Evolutionary conservation across 176 grass and related monocot species (phyloP), one percentile per base, ranked within the genome.

Genomic region (Carex parvula): DNA sequence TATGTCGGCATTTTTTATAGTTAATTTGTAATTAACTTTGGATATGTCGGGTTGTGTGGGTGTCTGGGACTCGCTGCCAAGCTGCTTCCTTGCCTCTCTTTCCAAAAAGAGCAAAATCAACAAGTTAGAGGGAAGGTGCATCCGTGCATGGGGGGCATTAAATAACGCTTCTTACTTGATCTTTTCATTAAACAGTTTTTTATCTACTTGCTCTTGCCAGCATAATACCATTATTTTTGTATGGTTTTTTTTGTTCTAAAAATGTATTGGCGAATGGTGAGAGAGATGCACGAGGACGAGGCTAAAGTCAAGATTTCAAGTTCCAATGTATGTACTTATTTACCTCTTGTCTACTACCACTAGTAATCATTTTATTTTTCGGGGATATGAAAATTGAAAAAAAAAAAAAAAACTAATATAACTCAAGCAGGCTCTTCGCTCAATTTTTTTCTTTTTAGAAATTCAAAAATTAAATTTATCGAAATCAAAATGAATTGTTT

Each of bases 251-350:
- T 59, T 18, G 7, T 46, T 46, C 56, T 59, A 59, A 17, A 58
- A 11, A 59, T 59, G 56, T 59, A n/a, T 59, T n/a, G 56, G 22
- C 42, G 44, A 46, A 46, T 71, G 9, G 54, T 8, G 12, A 21
- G 52, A 81, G 30, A 59, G 54, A 61, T 60, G 58, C 55, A 35
- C n/a, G n/a, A 20, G 58, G 15, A 29, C 16, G 57, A 85, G 68
- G 67, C 26, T 37, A 85, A 64, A 63, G 83, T 85, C 84, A 79
- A 85, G 54, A 29, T 20, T 78, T 85, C 84, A 85, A 85, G 84
- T 85, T 64, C 69, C 70, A 48, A 85, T 64, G 70, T 26, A 26
- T 39, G 81, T 79, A 61, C 46, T 5, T 5, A 50, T 50, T 50
- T 50, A 50, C 46, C 8, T 12, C 9, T 50, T 77, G 39, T 7